Conservation (phyloP, 805 yeast genomes). For the Blastobotrys muscicola region DNA sequence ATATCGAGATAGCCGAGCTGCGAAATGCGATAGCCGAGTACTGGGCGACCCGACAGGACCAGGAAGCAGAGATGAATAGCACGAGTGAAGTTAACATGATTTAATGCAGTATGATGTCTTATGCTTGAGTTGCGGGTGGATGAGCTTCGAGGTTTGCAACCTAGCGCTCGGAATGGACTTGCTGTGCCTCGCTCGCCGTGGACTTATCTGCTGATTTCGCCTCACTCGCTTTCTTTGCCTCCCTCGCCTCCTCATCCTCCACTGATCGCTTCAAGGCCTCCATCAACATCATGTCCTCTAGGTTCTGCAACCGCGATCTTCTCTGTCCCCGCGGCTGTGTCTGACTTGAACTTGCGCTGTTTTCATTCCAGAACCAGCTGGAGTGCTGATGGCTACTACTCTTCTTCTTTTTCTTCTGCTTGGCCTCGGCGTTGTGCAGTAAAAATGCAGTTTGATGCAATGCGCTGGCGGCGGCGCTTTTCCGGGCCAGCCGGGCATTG, state of each 20-base stretch:
- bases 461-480: constrained; percentile 91
- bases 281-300: constrained; percentile 73
- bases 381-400: constrained; percentile 15
- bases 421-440: constrained; percentile 25
- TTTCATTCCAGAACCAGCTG: constrained; percentile 8
- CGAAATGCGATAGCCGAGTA: too few relatives aligned
- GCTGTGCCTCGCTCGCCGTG: too few relatives aligned
- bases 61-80: too few relatives aligned
- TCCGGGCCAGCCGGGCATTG: constrained; percentile 64
- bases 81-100: too few relatives aligned
- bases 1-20: constrained; percentile 5
- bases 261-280: constrained; percentile 67
- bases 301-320: constrained; percentile 27
- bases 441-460: constrained; percentile 80
- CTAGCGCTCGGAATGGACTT: too few relatives aligned
- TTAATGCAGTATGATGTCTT: too few relatives aligned
- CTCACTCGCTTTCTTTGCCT: neutral
- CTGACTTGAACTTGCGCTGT: constrained; percentile 7
- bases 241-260: neutral
- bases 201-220: too few relatives aligned
- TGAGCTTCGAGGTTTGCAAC: too few relatives aligned
- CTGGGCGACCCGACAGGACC: too few relatives aligned
- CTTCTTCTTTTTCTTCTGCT: constrained; percentile 4
- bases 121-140: too few relatives aligned
- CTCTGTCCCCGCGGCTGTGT: constrained; percentile 14